Evolutionary conservation across 768 basidiomycete species (phyloP).

Genomic region (Naganishia antarctica): DNA sequence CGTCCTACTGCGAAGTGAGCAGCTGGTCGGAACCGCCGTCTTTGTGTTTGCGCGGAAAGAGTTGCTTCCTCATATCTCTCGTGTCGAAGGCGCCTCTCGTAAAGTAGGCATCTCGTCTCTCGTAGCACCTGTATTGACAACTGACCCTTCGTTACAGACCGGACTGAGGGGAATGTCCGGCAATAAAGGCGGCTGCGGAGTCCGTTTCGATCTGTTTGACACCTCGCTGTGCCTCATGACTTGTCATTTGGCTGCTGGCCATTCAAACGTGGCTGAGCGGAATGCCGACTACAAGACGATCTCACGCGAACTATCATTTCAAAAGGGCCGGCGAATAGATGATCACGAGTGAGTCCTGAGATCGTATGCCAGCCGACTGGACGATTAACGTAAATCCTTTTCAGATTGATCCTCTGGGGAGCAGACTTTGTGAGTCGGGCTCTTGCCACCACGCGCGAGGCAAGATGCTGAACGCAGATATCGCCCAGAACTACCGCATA

Average conservation of each 20-base stretch:
- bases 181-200: slow-evolving; percentile 79
- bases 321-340: slow-evolving; percentile 77
- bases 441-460: too few species aligned
- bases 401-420: slow-evolving; percentile 87
- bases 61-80: slow-evolving; percentile 71
- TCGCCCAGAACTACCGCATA: slow-evolving; percentile 75
- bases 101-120: slow-evolving; percentile 59
- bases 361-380: too few species aligned
- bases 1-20: slow-evolving; percentile 82
- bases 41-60: slow-evolving; percentile 75
- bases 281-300: slow-evolving; percentile 91
- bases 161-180: slow-evolving; percentile 73
- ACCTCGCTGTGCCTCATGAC: slow-evolving; percentile 93
- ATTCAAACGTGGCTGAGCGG: slow-evolving; percentile 78
- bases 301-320: slow-evolving; percentile 72
- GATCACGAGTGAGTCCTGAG: slow-evolving; percentile 74
- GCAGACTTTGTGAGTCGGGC: slow-evolving; percentile 62
- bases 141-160: slow-evolving; percentile 43
- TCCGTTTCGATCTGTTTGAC: slow-evolving; percentile 84
- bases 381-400: neutral
- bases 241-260: slow-evolving; percentile 94
- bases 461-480: neutral
- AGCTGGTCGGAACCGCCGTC: slow-evolving; percentile 93
- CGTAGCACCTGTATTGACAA: neutral
- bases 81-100: slow-evolving; percentile 84